A percentile compares a stretch with the other conserved stretches of the same genome.
phyloP scores from a whole-genome alignment of 2,329 filamentous ascomycete genomes.

The Alternaria ethzedia region DNA sequence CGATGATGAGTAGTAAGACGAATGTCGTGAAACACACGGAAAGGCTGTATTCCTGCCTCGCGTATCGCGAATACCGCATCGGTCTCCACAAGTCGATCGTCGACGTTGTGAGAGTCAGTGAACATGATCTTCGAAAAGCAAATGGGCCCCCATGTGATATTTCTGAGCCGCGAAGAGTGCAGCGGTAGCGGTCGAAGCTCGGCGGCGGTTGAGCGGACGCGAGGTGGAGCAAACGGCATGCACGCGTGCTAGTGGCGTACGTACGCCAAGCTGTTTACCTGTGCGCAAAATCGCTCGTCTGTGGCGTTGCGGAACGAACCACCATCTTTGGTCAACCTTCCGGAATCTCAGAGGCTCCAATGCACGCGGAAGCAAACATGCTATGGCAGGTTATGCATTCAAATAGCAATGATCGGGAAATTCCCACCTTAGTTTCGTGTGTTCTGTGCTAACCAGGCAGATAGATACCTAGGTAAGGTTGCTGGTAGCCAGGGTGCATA shows the following conservation, averaged over 20 bases:
- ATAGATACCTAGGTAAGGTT: neutral
- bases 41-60: neutral
- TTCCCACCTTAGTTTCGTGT: neutral
- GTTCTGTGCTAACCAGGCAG: neutral
- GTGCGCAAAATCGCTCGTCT: neutral
- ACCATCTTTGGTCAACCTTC: slow-evolving; percentile 5
- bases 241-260: neutral
- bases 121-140: slow-evolving; percentile 13
- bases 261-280: slow-evolving; percentile 1
- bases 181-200: neutral
- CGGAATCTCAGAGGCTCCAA: neutral
- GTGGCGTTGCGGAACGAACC: neutral
- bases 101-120: slow-evolving; percentile 1
- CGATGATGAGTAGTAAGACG: neutral
- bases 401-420: neutral
- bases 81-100: slow-evolving; percentile 6
- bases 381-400: neutral
- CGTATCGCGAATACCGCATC: neutral
- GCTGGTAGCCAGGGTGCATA: neutral
- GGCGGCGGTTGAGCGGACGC: neutral
- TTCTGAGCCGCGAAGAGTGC: neutral
- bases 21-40: neutral
- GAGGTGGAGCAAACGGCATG: neutral
- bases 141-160: neutral
- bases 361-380: neutral